Percentiles rank a stretch among this genome's conserved stretches.
Conservation (phyloP, 1,139 yeast species). For the Kluyveromyces marxianus region DNA sequence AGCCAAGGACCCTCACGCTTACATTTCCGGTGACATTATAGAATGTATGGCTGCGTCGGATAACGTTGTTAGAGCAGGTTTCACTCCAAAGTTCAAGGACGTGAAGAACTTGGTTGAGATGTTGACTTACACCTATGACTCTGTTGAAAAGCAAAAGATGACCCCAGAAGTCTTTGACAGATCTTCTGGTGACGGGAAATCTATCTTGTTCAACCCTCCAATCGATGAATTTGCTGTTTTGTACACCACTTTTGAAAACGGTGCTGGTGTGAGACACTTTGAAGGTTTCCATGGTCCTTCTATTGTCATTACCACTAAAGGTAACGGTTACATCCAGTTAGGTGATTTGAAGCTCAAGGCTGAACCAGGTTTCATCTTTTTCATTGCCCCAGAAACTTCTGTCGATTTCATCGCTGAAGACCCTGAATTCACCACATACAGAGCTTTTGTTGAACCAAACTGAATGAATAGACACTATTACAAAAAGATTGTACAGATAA, state of each 20-base stretch:
- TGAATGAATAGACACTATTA: conserved; percentile 4
- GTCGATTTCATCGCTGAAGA: conserved; percentile 51
- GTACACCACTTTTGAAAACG: conserved; percentile 51
- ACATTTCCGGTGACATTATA: conserved; percentile 91
- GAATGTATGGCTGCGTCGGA: conserved; percentile 99
- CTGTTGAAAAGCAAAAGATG: conserved; percentile 92
- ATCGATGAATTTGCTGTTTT: conserved; percentile 91
- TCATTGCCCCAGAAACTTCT: conserved; percentile 70
- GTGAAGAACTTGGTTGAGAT: conserved; percentile 80
- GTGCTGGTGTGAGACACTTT: conserved; percentile 42
- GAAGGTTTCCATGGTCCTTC: conserved; percentile 79
- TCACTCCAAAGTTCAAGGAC: conserved; percentile 96
- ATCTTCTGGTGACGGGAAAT: conserved; percentile 58
- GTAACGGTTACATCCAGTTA: conserved; percentile 54
- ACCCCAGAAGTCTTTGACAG: conserved; percentile 54
- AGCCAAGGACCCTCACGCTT: conserved; percentile 98
- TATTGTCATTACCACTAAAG: conserved; percentile 74
- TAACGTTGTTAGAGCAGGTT: conserved; percentile 96
- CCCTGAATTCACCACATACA: conserved; percentile 62
- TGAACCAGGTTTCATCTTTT: conserved; percentile 69
- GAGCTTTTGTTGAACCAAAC: conserved; percentile 76
- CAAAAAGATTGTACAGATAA: too few relatives aligned
- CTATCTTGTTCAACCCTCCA: conserved; percentile 85
- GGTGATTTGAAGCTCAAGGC: conserved; percentile 40
- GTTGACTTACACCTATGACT: conserved; percentile 84